phyloP scores from a whole-genome alignment of 2,329 filamentous ascomycete species.

The Neopestalotiopsis sp. region DNA sequence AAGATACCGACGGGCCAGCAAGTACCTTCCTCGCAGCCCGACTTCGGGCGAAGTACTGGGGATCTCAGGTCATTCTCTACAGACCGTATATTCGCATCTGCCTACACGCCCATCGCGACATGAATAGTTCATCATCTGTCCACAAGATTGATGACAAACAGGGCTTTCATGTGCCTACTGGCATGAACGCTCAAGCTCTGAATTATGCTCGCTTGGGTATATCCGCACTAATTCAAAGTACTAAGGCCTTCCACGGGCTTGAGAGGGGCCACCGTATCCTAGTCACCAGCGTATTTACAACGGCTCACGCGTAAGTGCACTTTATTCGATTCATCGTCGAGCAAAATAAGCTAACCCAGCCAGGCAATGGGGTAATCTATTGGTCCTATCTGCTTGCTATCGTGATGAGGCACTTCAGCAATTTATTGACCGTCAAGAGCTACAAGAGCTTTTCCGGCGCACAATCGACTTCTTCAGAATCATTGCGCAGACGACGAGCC shows the following conservation, averaged over 20 bases:
- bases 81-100: constrained; percentile 73
- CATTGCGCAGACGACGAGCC: constrained; percentile 75
- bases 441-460: constrained; percentile 68
- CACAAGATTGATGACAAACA: constrained; percentile 22
- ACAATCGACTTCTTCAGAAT: constrained; percentile 80
- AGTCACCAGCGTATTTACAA: constrained; percentile 96
- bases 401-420: constrained; percentile 66
- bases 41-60: constrained; percentile 92
- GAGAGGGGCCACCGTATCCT: constrained; percentile 69
- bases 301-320: constrained; percentile 85
- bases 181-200: constrained; percentile 53
- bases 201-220: constrained; percentile 68
- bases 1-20: constrained; percentile 73
- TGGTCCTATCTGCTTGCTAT: constrained; percentile 86
- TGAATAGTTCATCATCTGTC: constrained; percentile 21
- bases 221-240: constrained; percentile 81
- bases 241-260: constrained; percentile 76
- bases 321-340: constrained; percentile 4
- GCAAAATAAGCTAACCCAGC: constrained; percentile 28
- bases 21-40: constrained; percentile 81
- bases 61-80: constrained; percentile 87
- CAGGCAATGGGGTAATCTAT: constrained; percentile 95
- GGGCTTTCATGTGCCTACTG: constrained; percentile 32
- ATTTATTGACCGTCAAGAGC: constrained; percentile 59
- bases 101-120: constrained; percentile 45